Percentiles rank a stretch among this genome's conserved stretches.
phyloP scores from a whole-genome alignment of 2,329 filamentous ascomycete genomes.

The Corniculantispora saksenae region DNA sequence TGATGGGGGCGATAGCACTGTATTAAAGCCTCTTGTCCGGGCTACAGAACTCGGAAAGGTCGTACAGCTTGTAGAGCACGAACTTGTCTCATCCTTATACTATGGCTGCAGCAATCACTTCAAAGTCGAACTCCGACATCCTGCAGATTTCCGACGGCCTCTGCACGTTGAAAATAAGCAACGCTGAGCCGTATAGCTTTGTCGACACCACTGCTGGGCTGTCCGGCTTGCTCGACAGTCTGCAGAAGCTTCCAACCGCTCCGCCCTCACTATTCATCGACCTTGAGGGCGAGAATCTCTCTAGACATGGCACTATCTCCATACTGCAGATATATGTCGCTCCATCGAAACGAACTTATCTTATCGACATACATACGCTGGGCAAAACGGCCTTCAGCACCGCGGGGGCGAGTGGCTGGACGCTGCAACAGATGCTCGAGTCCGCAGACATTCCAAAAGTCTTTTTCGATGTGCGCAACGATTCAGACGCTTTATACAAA shows the following conservation, averaged over 20 bases:
- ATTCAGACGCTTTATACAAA: slow-evolving; percentile 55
- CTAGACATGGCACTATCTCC: slow-evolving; percentile 44
- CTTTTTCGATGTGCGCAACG: slow-evolving; percentile 60
- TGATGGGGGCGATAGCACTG: no score
- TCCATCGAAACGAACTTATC: slow-evolving; percentile 34
- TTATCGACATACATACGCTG: not conserved
- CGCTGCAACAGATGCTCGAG: not conserved
- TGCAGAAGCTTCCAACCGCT: slow-evolving; percentile 25
- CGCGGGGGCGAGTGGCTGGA: not conserved
- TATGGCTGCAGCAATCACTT: no score
- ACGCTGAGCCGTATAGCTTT: no score
- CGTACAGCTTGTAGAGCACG: no score
- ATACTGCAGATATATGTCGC: slow-evolving; percentile 43
- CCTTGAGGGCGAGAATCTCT: slow-evolving; percentile 48
- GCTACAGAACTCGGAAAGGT: no score
- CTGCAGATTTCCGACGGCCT: no score
- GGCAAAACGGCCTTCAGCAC: not conserved
- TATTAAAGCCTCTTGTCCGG: no score
- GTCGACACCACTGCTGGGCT: no score
- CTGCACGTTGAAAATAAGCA: no score
- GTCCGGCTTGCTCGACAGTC: no score
- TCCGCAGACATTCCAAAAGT: slow-evolving; percentile 43
- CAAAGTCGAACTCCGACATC: no score
- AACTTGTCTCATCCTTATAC: no score
- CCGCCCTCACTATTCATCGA: slow-evolving; percentile 48